phyloP scores from a whole-genome alignment of 768 basidiomycete species.

The Mycena indigotica region DNA sequence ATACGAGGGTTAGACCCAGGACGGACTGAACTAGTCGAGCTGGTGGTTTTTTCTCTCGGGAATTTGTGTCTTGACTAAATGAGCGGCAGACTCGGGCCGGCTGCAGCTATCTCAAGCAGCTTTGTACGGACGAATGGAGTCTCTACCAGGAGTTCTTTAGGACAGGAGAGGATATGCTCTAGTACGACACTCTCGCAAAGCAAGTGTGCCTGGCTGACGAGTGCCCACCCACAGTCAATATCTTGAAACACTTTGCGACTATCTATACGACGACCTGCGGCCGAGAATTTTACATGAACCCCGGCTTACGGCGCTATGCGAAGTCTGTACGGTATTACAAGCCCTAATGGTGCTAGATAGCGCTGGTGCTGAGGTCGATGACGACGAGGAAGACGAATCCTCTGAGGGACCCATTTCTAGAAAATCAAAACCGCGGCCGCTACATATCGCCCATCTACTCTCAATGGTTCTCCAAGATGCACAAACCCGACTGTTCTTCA shows the following conservation, averaged over 20 bases:
- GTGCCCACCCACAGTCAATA: constrained; percentile 67
- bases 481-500: constrained; percentile 93
- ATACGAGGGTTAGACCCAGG: constrained; percentile 80
- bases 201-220: neutral
- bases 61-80: neutral
- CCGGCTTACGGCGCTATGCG: constrained; percentile 81
- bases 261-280: constrained; percentile 92
- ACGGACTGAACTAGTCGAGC: constrained; percentile 81
- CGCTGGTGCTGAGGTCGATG: constrained; percentile 34
- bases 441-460: constrained; percentile 81
- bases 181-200: constrained; percentile 36
- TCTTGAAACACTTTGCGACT: constrained; percentile 88
- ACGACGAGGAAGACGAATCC: constrained; percentile 32
- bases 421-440: constrained; percentile 37
- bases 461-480: constrained; percentile 94
- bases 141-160: constrained; percentile 86
- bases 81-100: constrained; percentile 77
- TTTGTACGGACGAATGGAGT: constrained; percentile 88
- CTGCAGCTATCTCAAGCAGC: constrained; percentile 88
- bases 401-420: constrained; percentile 14
- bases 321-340: constrained; percentile 94
- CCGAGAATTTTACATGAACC: constrained; percentile 94
- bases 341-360: constrained; percentile 93
- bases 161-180: constrained; percentile 70
- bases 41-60: constrained; percentile 50